Percentiles rank a stretch among this genome's conserved stretches.
Conservation (phyloP, 2,329 filamentous ascomycete genomes). For the Colletotrichum cereale region DNA sequence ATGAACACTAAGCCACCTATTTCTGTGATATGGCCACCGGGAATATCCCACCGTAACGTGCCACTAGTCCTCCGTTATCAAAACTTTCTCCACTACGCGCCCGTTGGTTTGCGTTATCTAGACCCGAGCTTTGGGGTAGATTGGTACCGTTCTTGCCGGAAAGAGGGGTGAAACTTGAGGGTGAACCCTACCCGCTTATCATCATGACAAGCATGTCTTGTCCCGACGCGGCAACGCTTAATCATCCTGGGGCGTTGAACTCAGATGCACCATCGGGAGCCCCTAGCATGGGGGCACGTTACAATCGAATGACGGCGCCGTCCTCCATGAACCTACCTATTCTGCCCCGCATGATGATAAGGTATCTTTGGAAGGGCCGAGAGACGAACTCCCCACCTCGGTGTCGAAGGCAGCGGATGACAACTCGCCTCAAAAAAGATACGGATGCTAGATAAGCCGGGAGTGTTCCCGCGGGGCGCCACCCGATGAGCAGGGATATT, state of each 20-base stretch:
- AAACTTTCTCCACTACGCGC: slow-evolving; percentile 11
- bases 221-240: slow-evolving; percentile 39
- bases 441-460: slow-evolving; percentile 31
- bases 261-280: slow-evolving; percentile 16
- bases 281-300: slow-evolving; percentile 22
- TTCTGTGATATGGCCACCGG: slow-evolving; percentile 5
- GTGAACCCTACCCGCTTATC: slow-evolving; percentile 31
- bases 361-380: background rate
- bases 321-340: background rate
- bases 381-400: slow-evolving; percentile 1
- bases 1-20: slow-evolving; percentile 2
- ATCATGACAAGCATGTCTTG: slow-evolving; percentile 28
- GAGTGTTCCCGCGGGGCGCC: slow-evolving; percentile 19
- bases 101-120: slow-evolving; percentile 20
- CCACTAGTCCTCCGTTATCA: slow-evolving; percentile 25
- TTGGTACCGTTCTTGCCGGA: slow-evolving; percentile 28
- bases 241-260: slow-evolving; percentile 10
- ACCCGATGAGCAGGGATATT: slow-evolving; percentile 10
- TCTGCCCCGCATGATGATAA: slow-evolving; percentile 32
- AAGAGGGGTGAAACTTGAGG: slow-evolving; percentile 8
- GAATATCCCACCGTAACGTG: slow-evolving; percentile 30
- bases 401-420: background rate
- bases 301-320: slow-evolving; percentile 23
- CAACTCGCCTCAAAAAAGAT: slow-evolving; percentile 10
- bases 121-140: background rate